Evolutionary conservation across 495 filamentous ascomycete species (phyloP).

Genomic region (Xylaria acuta): DNA sequence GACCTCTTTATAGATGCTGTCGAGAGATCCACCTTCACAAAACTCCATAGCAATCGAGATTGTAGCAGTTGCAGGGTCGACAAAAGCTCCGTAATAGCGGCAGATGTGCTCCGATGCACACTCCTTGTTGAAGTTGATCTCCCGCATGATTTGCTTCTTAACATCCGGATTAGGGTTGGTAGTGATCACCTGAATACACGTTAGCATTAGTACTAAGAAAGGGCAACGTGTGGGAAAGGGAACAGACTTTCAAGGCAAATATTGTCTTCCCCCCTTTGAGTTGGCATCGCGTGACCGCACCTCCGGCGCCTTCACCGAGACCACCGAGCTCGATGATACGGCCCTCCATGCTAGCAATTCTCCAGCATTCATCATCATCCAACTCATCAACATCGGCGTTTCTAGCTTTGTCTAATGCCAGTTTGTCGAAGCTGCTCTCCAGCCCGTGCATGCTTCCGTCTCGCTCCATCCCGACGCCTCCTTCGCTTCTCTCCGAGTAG

Average conservation of each 20-base stretch:
- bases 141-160: conserved; percentile 95
- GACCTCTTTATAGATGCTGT: conserved; percentile 96
- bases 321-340: conserved; percentile 87
- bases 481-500: conserved; percentile 74
- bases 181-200: conserved; percentile 79
- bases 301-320: conserved; percentile 93
- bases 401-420: conserved; percentile 78
- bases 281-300: conserved; percentile 89
- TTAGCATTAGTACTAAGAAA: conserved; percentile 30
- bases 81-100: conserved; percentile 94
- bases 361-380: conserved; percentile 95
- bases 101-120: conserved; percentile 95
- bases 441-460: conserved; percentile 72
- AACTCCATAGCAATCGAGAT: conserved; percentile 99
- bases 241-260: conserved; percentile 90
- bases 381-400: conserved; percentile 89
- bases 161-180: conserved; percentile 97
- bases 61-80: conserved; percentile 88
- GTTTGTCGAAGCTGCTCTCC: conserved; percentile 71
- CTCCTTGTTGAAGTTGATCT: conserved; percentile 96
- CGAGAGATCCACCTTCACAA: conserved; percentile 93
- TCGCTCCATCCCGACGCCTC: conserved; percentile 71
- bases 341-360: conserved; percentile 85
- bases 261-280: conserved; percentile 90
- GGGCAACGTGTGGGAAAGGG: conserved; percentile 12